phyloP scores from a whole-genome alignment of 2,329 filamentous ascomycete genomes.

The Alternaria solani region DNA sequence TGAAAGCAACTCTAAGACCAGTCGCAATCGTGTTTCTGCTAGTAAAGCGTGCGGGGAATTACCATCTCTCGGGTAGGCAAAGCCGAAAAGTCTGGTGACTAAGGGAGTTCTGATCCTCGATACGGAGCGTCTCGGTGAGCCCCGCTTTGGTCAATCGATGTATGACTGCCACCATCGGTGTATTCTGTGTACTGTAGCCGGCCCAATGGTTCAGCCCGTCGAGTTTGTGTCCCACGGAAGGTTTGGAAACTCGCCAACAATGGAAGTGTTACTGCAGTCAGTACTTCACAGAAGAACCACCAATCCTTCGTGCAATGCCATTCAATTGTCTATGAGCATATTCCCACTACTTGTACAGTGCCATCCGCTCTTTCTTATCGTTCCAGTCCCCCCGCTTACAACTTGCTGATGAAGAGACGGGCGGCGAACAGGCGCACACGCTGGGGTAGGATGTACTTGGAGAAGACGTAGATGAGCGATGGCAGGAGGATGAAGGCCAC shows the following conservation, averaged over 20 bases:
- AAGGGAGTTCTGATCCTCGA: neutral
- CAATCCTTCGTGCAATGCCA: slow-evolving; percentile 25
- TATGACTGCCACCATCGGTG: neutral
- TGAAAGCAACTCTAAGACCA: neutral
- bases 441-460: slow-evolving; percentile 55
- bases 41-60: neutral
- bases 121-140: too few relatives aligned
- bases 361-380: slow-evolving; percentile 15
- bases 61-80: neutral
- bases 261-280: neutral
- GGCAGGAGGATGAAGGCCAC: slow-evolving; percentile 53
- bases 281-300: neutral
- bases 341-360: slow-evolving; percentile 46
- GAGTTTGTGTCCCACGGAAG: neutral
- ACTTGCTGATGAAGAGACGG: slow-evolving; percentile 56
- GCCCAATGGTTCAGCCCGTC: too few relatives aligned
- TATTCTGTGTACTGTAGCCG: fast-evolving
- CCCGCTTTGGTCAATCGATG: neutral
- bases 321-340: slow-evolving; percentile 49
- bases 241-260: neutral
- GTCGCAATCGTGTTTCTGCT: neutral
- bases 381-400: slow-evolving; percentile 37
- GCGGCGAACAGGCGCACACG: slow-evolving; percentile 52
- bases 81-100: neutral
- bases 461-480: slow-evolving; percentile 55